phyloP scores from a whole-genome alignment of 495 filamentous ascomycete species.

The Platismatia glauca region DNA sequence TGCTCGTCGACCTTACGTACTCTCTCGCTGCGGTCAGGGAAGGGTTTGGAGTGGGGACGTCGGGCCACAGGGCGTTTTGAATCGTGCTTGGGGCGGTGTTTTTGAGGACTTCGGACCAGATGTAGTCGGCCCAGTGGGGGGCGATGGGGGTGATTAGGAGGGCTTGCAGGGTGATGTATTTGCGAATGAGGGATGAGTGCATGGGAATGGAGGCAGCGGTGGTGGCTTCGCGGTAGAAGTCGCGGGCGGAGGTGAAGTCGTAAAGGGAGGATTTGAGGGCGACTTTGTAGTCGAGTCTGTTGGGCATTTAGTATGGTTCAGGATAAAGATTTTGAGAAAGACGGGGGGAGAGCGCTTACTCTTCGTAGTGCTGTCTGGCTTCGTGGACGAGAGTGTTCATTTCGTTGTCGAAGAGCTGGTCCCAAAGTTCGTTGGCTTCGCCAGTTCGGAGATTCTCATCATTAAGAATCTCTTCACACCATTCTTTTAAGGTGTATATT shows the following conservation, averaged over 20 bases:
- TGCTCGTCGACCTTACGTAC: slow-evolving; percentile 68
- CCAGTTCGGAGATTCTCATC: slow-evolving; percentile 63
- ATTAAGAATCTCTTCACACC: slow-evolving; percentile 76
- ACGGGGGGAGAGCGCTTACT: slow-evolving; percentile 36
- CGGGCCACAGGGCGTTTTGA: slow-evolving; percentile 70
- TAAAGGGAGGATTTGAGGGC: slow-evolving; percentile 86
- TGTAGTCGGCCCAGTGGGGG: slow-evolving; percentile 90
- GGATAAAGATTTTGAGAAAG: neutral
- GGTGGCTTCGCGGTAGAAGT: slow-evolving; percentile 80
- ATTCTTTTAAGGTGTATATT: slow-evolving; percentile 77
- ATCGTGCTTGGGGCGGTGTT: slow-evolving; percentile 51
- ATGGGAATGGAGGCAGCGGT: slow-evolving; percentile 67
- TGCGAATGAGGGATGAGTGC: slow-evolving; percentile 64
- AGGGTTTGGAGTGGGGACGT: slow-evolving; percentile 49
- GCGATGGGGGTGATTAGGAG: slow-evolving; percentile 70
- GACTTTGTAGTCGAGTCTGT: slow-evolving; percentile 71
- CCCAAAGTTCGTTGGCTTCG: slow-evolving; percentile 67
- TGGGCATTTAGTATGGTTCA: slow-evolving; percentile 28
- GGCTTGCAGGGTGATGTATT: slow-evolving; percentile 83
- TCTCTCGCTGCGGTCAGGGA: slow-evolving; percentile 64
- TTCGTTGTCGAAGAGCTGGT: slow-evolving; percentile 87
- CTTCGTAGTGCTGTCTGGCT: slow-evolving; percentile 64
- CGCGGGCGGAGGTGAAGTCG: slow-evolving; percentile 76
- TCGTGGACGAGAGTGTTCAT: slow-evolving; percentile 75
- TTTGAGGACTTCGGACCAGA: slow-evolving; percentile 82